Evolutionary conservation across 2,329 filamentous ascomycete genomes (phyloP), one percentile per base, ranked within the genome.

Genomic region (Rhynchosporium graminicola): DNA sequence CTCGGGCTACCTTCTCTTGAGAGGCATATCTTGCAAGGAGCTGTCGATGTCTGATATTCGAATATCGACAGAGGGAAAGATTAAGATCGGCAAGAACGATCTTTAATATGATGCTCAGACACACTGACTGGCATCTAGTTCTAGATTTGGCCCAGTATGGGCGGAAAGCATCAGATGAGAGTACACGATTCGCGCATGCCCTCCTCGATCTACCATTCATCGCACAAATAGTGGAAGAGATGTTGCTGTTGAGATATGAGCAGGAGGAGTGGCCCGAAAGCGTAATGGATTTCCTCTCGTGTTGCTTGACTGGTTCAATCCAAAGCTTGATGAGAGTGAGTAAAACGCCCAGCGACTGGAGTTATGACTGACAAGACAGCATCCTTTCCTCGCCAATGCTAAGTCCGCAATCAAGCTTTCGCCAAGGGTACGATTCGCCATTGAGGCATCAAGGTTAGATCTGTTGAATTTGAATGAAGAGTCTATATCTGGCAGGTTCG

Each of bases 1-100:
- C 9, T 62, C 55, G 54, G 60, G 31, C 9, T 62, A 62, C 47
- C 45, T 62, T 51, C 57, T 62, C 38, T 62, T 57, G 13, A 57
- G 40, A 43, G 60, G 60, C 6, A 42, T 62, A 62, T 62, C 60
- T 46, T 62, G 54, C 40, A 62, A 58, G 36, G 46, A 58, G 45
- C 28, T 62, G 45, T 58, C 33, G 3, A 57, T 62, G 54, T 62
- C 45, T 43, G 33, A 58, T 46, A 58, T 62, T 45, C 54, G 54
- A 62, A 50, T 62, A 28, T 62, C 54, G 13, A 58, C 31, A 33
- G 38, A 62, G 29, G 60, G 60, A 36, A 58, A 40, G 20, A 50
- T 61, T 43, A 61, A 61, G 51, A 56, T 61, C 47, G 51, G 59
- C 56, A 42, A 60, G 3, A 26, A 7, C 52, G 36, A 40, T 26